These are phyloP conservation scores for Globisporangium barbulae DNA, from an alignment of 352 stramenopile species.

Conservation along the genomic window DNA sequence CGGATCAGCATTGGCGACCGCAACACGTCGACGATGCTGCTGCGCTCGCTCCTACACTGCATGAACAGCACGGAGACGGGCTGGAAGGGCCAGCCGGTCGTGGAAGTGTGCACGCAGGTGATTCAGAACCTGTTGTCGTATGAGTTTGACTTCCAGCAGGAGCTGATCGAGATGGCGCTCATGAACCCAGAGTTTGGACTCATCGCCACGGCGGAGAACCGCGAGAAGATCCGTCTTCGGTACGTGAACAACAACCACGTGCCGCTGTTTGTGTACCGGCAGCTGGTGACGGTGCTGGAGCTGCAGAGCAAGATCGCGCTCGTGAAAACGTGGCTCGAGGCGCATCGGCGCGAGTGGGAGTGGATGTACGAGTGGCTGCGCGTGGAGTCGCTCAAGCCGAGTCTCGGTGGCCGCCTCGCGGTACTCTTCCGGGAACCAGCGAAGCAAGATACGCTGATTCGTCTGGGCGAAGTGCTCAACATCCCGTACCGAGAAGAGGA, in stretches of 20 bases:
- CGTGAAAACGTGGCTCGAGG: conserved; percentile 53
- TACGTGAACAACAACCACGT: conserved; percentile 71
- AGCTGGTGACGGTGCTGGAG: conserved; percentile 69
- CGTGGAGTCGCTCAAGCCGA: conserved; percentile 78
- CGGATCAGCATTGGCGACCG: conserved; percentile 62
- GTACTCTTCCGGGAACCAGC: conserved; percentile 62
- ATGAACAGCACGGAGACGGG: conserved; percentile 78
- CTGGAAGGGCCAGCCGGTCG: conserved; percentile 86
- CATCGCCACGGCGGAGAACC: conserved; percentile 59
- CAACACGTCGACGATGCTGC: conserved; percentile 53
- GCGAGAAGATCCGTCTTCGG: conserved; percentile 56
- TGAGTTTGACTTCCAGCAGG: conserved; percentile 50
- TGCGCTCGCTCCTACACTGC: conserved; percentile 71
- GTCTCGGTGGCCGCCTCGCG: conserved; percentile 59
- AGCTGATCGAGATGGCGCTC: conserved; percentile 72
- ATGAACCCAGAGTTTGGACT: conserved; percentile 64
- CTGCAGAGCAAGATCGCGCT: conserved; percentile 57
- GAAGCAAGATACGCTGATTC: conserved; percentile 73
- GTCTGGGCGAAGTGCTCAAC: conserved; percentile 54
- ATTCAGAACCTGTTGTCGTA: conserved; percentile 64
- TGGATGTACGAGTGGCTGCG: conserved; percentile 90
- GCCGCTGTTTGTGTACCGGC: conserved; percentile 77
- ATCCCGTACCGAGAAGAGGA: conserved; percentile 75
- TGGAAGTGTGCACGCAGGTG: conserved; percentile 64
- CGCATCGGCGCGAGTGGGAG: conserved; percentile 58